A percentile compares a stretch with the other conserved stretches of the same genome.
These are phyloP conservation scores for Aureobasidium mangrovei DNA, from an alignment of 2,329 filamentous ascomycete genomes.

Conservation along the genomic window DNA sequence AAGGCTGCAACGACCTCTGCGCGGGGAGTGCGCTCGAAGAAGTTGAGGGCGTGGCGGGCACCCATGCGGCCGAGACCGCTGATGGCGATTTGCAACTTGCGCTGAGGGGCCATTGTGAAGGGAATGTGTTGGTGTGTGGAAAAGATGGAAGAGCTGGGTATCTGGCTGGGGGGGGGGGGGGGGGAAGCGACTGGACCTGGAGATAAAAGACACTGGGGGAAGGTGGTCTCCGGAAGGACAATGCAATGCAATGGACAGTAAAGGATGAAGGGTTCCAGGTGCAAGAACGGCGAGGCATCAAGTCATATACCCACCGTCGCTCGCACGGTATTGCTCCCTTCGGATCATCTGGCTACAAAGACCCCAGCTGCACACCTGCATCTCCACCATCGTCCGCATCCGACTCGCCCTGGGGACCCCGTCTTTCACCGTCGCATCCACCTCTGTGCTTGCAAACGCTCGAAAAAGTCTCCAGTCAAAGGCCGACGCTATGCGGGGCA, in stretches of 20 bases:
- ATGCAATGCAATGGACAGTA: background rate
- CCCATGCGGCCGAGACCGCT: constrained; percentile 44
- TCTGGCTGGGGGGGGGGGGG: background rate
- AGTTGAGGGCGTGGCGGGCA: constrained; percentile 40
- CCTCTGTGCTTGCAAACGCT: background rate
- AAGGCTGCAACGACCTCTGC: constrained; percentile 41
- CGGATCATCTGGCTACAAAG: background rate
- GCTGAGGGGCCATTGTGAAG: constrained; percentile 25
- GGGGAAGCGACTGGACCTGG: background rate
- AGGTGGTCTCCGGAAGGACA: background rate
- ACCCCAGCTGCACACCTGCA: background rate
- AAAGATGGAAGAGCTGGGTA: background rate
- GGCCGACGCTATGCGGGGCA: background rate
- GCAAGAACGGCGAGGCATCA: background rate
- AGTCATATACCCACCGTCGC: background rate
- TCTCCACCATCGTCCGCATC: background rate
- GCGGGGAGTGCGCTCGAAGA: constrained; percentile 37
- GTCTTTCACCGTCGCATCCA: background rate
- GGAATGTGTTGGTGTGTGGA: background rate
- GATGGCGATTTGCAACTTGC: constrained; percentile 37
- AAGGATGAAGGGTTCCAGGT: background rate
- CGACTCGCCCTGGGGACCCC: background rate
- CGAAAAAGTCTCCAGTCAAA: background rate
- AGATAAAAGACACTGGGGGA: no score
- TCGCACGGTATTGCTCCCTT: background rate